phyloP scores from a whole-genome alignment of 192 early-diverging fungal species.

The Coemansia sp. region DNA sequence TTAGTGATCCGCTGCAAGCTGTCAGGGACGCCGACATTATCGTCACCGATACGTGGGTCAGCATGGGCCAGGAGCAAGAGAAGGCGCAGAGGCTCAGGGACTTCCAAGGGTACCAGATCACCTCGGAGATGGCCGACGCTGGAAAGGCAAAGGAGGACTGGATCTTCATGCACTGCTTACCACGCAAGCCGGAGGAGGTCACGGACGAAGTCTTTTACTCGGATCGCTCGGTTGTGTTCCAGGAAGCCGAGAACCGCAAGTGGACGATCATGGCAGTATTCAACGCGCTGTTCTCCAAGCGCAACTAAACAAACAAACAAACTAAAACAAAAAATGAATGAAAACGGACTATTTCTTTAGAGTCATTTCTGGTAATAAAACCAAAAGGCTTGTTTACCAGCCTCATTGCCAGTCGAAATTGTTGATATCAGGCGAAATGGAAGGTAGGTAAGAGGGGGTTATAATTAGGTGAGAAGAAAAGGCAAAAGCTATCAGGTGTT shows the following conservation, averaged over 20 bases:
- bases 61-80: slow-evolving; percentile 97
- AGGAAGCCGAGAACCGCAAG: slow-evolving; percentile 98
- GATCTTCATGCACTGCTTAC: slow-evolving; percentile 99
- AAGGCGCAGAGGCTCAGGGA: slow-evolving; percentile 78
- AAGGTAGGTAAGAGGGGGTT: not conserved
- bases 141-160: slow-evolving; percentile 85
- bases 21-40: slow-evolving; percentile 83
- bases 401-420: too few relatives aligned
- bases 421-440: too few relatives aligned
- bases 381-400: too few relatives aligned
- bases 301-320: slow-evolving; percentile 4
- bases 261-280: slow-evolving; percentile 94
- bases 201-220: slow-evolving; percentile 96
- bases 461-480: too few relatives aligned
- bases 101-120: slow-evolving; percentile 90
- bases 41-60: slow-evolving; percentile 98
- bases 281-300: slow-evolving; percentile 59
- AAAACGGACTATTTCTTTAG: not conserved
- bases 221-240: slow-evolving; percentile 90
- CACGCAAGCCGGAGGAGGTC: slow-evolving; percentile 95
- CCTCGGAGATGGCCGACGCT: slow-evolving; percentile 75
- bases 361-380: too few relatives aligned
- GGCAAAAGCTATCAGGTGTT: not conserved
- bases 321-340: too few relatives aligned
- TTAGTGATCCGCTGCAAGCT: slow-evolving; percentile 75